These are phyloP conservation scores for Zancudomyces culisetae DNA, from an alignment of 371 early-diverging fungal genomes.

Conservation along the genomic window DNA sequence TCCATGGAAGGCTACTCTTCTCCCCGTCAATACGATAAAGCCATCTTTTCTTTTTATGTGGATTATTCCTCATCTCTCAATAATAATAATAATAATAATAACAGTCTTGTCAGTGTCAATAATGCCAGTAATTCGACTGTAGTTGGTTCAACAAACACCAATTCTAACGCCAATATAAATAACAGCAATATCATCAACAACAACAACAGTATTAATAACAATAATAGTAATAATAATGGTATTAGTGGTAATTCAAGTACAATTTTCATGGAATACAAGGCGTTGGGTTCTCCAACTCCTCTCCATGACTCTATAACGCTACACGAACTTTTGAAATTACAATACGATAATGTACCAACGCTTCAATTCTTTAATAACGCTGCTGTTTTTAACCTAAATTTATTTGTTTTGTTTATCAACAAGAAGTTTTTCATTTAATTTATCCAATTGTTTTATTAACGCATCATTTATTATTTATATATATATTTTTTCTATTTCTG, in stretches of 20 bases:
- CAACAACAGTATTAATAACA: not conserved
- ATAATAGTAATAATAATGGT: constrained; percentile 30
- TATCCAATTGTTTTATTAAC: not conserved
- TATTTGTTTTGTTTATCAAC: constrained; percentile 86
- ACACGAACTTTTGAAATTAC: constrained; percentile 81
- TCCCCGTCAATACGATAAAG: constrained; percentile 70
- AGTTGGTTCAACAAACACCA: not conserved
- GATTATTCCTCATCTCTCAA: no score
- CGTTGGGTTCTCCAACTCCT: constrained; percentile 52
- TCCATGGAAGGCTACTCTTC: constrained; percentile 48
- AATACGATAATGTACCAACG: constrained; percentile 76
- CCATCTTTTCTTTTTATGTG: no score
- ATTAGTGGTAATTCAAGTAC: constrained; percentile 76
- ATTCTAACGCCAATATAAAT: no score
- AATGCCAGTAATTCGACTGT: not conserved
- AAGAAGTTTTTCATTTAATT: constrained; percentile 57
- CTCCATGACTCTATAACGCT: constrained; percentile 58
- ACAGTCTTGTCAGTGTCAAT: constrained; percentile 66
- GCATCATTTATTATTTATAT: not conserved
- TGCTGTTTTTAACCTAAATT: constrained; percentile 87
- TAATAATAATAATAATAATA: no score
- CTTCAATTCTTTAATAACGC: constrained; percentile 74
- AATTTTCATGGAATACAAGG: constrained; percentile 62
- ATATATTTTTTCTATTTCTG: not conserved
- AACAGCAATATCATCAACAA: not conserved